phyloP scores from a whole-genome alignment of 305 asterid genomes.

The Fraxinus latifolia region DNA sequence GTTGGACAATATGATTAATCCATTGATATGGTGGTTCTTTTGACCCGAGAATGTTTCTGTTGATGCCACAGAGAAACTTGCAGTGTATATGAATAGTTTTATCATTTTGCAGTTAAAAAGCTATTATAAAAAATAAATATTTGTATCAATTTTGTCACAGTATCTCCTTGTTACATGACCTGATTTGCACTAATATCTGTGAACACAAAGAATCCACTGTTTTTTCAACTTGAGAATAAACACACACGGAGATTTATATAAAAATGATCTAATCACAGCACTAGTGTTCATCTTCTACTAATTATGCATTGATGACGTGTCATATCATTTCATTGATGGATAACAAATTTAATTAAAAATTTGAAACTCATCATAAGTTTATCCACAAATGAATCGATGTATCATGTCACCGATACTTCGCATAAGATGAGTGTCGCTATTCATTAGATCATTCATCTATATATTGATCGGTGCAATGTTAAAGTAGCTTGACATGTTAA shows the following conservation, averaged over 20 bases:
- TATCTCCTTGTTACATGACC: neutral
- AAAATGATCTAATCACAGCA: no score
- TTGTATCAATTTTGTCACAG: neutral
- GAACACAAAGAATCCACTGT: neutral
- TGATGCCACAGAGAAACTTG: neutral
- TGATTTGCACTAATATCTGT: neutral
- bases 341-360: no score
- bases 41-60: neutral
- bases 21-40: neutral
- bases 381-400: no score
- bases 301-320: no score
- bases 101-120: neutral
- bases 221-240: neutral
- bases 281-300: no score
- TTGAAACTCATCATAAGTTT: no score
- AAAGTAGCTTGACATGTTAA: neutral
- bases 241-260: no score
- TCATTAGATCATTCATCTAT: neutral
- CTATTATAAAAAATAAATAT: neutral
- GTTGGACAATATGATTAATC: neutral
- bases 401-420: neutral
- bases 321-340: no score
- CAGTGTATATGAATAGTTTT: neutral
- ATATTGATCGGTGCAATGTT: neutral
- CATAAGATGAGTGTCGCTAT: no score